Base-by-base conservation (phyloP, 2,329 filamentous ascomycete genomes). In the Neospermospora avenae region DNA sequence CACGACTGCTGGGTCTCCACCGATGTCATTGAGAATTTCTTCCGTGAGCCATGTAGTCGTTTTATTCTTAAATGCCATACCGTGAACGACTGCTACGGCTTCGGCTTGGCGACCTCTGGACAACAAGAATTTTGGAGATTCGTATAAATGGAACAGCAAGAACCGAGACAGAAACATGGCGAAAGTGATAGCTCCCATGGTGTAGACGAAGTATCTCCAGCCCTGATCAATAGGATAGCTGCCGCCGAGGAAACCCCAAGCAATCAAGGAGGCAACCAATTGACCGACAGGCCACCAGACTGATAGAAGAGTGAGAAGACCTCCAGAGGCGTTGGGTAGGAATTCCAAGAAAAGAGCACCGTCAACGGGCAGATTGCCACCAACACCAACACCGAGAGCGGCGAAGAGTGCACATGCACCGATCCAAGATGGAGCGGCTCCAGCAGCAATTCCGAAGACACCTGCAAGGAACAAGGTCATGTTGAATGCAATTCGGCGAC, bases 201-300 rank as follows among this genome's bases (percentile, higher is more conserved):
- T 85, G 55, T 87, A 77, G 56, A 91, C 77, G 55, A 93, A 85
- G 65, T 88, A 86, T 22, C 91, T 82, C 91, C 91, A 96, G 44
- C 90, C 90, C 75, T 89, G 81, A 48, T 89, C 53, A n/a, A 41
- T 28, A 78, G 84, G 25, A 44, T 66, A 70, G 25, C 59, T 61
- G 7, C 8, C 84, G 28, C 87, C 84, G 58, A 95, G 87, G 66
- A 87, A 90, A 48, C 80, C 88, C 90, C 89, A 93, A 6, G 88
- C 90, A 51, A 90, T 78, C 4, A 89, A 74, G 2, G 86, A 88
- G 1, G 88, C 85, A 58, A 88, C 81, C 7, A 96, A 79, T 70
- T 95, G 90, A 5, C 91, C 91, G 18, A 96, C 76, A 0, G 91
- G 89, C 90, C 91, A 96, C 88, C 90, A 95, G 7, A 92, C 83